Conservation (phyloP, 2,329 filamentous ascomycete species). For the Fusarium domesticum region DNA sequence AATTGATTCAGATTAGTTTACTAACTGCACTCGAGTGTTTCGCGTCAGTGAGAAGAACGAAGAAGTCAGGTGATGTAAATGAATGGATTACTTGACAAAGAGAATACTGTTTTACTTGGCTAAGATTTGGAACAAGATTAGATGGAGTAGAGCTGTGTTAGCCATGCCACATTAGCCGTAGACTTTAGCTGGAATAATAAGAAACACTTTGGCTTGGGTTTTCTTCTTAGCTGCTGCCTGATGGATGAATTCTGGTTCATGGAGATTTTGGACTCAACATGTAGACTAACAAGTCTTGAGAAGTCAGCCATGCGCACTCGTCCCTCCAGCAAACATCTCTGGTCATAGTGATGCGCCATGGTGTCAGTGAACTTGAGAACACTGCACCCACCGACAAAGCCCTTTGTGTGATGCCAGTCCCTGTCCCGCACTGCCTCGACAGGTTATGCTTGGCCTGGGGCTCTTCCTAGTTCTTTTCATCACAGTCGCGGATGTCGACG, state of each 20-base stretch:
- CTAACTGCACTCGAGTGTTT: too few relatives aligned
- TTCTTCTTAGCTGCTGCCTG: constrained; percentile 11
- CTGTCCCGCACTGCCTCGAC: constrained; percentile 4
- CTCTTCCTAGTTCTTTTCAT: background rate
- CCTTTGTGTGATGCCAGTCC: constrained; percentile 2
- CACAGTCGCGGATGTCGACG: constrained; percentile 17
- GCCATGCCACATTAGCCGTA: too few relatives aligned
- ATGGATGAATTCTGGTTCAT: too few relatives aligned
- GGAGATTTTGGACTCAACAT: background rate
- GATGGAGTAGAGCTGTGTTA: too few relatives aligned
- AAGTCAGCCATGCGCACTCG: background rate
- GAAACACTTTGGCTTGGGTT: constrained; percentile 15
- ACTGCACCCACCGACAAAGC: constrained; percentile 11
- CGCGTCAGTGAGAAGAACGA: too few relatives aligned
- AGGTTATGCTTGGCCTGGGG: background rate
- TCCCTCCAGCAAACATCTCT: constrained; percentile 23
- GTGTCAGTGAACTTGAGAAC: constrained; percentile 23
- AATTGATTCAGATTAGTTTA: too few relatives aligned
- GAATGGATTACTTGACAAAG: too few relatives aligned
- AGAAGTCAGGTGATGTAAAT: too few relatives aligned
- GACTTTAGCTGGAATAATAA: too few relatives aligned
- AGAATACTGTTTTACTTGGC: too few relatives aligned
- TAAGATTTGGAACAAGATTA: too few relatives aligned
- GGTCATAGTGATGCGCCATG: background rate
- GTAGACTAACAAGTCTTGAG: background rate